phyloP scores from a whole-genome alignment of 164 flowering plant species.

The Aristolochia contorta region DNA sequence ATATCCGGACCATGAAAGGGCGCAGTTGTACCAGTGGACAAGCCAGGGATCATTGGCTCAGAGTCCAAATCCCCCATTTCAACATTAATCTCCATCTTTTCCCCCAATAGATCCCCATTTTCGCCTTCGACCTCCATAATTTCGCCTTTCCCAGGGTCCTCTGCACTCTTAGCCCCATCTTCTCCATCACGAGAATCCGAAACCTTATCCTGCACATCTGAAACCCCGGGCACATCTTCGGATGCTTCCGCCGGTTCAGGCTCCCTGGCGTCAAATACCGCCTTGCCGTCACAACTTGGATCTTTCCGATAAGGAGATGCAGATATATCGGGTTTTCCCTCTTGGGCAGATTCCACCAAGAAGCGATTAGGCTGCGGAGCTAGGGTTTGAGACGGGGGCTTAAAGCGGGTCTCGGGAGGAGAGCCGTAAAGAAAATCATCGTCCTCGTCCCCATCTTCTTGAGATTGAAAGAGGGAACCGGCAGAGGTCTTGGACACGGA shows the following conservation, averaged over 20 bases:
- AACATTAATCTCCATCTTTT: constrained; percentile 24
- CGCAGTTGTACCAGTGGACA: constrained; percentile 15
- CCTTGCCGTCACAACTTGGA: no score
- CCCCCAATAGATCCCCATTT: constrained; percentile 12
- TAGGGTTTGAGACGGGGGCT: not conserved
- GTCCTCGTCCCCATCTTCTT: constrained; percentile 4
- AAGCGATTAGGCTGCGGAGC: not conserved
- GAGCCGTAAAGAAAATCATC: constrained; percentile 9
- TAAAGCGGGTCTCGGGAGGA: not conserved
- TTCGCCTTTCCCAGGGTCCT: constrained; percentile 1
- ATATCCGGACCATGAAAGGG: constrained; percentile 7
- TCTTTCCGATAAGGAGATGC: no score
- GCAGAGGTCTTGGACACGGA: not conserved
- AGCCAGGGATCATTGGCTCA: constrained; percentile 57
- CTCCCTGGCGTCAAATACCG: no score
- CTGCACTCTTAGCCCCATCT: constrained; percentile 21
- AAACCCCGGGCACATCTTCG: no score
- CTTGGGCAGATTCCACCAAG: no score
- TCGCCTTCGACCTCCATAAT: constrained; percentile 7
- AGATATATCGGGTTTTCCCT: no score
- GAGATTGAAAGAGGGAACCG: not conserved
- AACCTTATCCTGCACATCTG: no score
- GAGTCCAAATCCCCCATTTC: constrained; percentile 21
- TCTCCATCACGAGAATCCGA: constrained; percentile 2
- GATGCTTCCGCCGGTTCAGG: no score